Conservation (phyloP, 805 yeast species). For the Ogataea glucozyma region DNA sequence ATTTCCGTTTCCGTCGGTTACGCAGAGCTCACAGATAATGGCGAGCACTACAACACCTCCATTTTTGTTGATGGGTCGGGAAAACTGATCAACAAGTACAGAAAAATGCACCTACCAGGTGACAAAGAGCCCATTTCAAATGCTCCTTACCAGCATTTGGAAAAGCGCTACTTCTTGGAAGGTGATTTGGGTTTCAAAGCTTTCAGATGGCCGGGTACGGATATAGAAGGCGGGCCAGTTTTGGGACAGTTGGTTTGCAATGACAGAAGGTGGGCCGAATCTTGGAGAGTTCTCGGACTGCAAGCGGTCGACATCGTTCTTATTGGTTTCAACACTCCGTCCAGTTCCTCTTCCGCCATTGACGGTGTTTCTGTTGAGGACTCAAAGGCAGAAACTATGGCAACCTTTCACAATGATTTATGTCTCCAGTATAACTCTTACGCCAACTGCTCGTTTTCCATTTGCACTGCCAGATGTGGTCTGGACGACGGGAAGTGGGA, state of each 20-base stretch:
- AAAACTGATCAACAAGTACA: constrained; percentile 34
- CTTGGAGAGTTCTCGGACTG: constrained; percentile 40
- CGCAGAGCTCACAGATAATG: constrained; percentile 42
- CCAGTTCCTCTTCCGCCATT: constrained; percentile 11
- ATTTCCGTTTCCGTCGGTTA: constrained; percentile 39
- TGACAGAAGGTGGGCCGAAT: constrained; percentile 43
- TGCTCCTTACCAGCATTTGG: constrained; percentile 35
- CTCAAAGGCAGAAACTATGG: constrained; percentile 2
- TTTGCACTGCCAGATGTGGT: constrained; percentile 13
- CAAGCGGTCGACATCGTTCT: constrained; percentile 40
- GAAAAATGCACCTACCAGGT: constrained; percentile 43
- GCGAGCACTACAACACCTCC: constrained; percentile 38
- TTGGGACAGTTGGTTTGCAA: constrained; percentile 40
- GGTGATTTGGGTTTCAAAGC: constrained; percentile 40
- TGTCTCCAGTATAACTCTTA: constrained; percentile 14
- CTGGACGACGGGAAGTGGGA: constrained; percentile 13
- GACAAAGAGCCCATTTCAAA: constrained; percentile 33
- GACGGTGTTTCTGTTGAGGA: constrained; percentile 4
- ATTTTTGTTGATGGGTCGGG: constrained; percentile 37
- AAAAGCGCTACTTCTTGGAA: constrained; percentile 38
- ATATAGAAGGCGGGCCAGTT: constrained; percentile 26
- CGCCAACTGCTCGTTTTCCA: constrained; percentile 11
- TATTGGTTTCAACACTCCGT: constrained; percentile 39
- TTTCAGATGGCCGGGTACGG: constrained; percentile 29
- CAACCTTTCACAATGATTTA: constrained; percentile 10